A percentile compares a stretch with the other conserved stretches of the same genome.
phyloP scores from a whole-genome alignment of 1,139 yeast species.

The Pichia sp. region DNA sequence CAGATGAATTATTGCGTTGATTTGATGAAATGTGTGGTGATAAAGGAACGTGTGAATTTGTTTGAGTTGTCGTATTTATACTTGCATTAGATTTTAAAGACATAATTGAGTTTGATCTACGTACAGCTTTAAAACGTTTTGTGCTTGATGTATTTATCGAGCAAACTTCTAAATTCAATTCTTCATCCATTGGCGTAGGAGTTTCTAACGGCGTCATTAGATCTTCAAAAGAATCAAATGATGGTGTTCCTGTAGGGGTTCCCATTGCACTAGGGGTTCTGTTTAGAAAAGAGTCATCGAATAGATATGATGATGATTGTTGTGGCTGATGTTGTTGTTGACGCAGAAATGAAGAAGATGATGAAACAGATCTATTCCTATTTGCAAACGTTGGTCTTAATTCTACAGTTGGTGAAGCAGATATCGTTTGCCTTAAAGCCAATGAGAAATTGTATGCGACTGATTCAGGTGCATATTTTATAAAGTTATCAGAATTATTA shows the following conservation, averaged over 20 bases:
- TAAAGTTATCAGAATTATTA: neutral
- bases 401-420: neutral
- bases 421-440: neutral
- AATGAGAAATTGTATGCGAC: neutral
- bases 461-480: neutral
- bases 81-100: slow-evolving; percentile 22
- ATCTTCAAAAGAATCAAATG: slow-evolving; percentile 4
- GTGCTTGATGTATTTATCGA: slow-evolving; percentile 24
- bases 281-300: slow-evolving; percentile 9
- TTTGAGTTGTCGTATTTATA: slow-evolving; percentile 9
- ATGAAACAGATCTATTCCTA: slow-evolving; percentile 7
- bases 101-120: slow-evolving; percentile 24
- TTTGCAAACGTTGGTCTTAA: neutral
- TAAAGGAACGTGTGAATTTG: no score
- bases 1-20: no score
- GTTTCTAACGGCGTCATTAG: neutral
- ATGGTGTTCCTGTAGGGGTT: slow-evolving; percentile 15
- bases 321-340: slow-evolving; percentile 1
- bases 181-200: slow-evolving; percentile 15
- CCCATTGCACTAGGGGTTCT: slow-evolving; percentile 14
- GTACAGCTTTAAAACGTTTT: slow-evolving; percentile 23
- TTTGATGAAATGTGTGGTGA: neutral
- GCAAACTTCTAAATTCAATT: slow-evolving; percentile 21
- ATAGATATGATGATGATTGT: neutral
- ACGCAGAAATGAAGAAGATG: slow-evolving; percentile 1